Evolutionary conservation across 805 yeast species (phyloP).

Genomic region (Candida quercuum): DNA sequence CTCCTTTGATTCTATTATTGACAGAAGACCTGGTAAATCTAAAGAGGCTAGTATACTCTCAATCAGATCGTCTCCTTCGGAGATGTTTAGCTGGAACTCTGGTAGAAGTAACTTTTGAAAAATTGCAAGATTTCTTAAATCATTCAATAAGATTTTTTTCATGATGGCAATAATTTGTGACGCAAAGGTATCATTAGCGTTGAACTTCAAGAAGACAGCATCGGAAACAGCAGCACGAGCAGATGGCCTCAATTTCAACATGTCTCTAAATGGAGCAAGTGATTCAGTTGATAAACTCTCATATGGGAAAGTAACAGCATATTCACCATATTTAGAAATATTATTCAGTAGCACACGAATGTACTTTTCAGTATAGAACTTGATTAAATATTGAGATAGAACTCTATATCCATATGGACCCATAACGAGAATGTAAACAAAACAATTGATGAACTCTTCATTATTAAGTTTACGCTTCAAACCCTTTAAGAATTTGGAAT

Average conservation of each 20-base stretch:
- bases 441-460: conserved; percentile 6
- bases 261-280: conserved; percentile 1
- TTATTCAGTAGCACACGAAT: conserved; percentile 2
- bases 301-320: not conserved
- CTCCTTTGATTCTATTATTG: conserved; percentile 1
- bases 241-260: conserved; percentile 1
- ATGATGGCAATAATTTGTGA: conserved; percentile 4
- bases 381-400: conserved; percentile 1
- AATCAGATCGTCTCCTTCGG: conserved; percentile 3
- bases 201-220: not conserved
- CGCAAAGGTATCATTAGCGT: conserved; percentile 6
- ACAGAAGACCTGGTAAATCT: conserved; percentile 5
- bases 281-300: not conserved
- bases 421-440: conserved; percentile 5
- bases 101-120: conserved; percentile 17
- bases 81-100: conserved; percentile 5
- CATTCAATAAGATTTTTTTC: conserved; percentile 10
- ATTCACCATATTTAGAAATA: not conserved
- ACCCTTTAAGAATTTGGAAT: not conserved
- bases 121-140: conserved; percentile 17
- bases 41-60: conserved; percentile 10
- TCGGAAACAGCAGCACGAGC: not conserved
- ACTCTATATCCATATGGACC: conserved; percentile 4
- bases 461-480: not conserved
- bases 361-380: conserved; percentile 6